Base-by-base conservation (phyloP, 306 rosid species). In the Inga leiocalycina region DNA sequence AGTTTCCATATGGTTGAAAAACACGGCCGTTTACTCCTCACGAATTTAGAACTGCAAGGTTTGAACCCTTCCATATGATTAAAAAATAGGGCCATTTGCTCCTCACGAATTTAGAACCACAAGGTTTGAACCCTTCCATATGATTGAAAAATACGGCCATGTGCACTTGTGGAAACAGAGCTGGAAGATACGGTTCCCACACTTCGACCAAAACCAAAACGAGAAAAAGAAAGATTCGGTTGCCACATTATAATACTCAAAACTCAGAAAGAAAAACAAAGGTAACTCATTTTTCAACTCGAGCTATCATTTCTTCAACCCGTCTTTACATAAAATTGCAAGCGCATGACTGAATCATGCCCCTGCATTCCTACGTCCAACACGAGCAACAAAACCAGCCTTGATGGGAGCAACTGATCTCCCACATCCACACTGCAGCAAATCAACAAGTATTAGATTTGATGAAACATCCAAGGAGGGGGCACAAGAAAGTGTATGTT, bases 301-400 rank as follows among this genome's bases (percentile, higher is more conserved):
- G 27, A 62, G 37, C 12, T 43, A 6, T n/a, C 77, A 69, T 45
- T 65, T 76, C 45, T 34, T 24, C n/a, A 59, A 24, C 75, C 68
- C 62, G 59, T 82, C 79, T 9, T 65, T 37, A n/a, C 20, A 56
- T n/a, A 10, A 85, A 44, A 78, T 34, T 27, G 34, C 49, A 39
- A 70, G 19, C 52, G 24, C 73, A 70, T 34, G 27, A 41, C 20
- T 44, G 74, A 62, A 76, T 93, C 85, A 93, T 72, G 99, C 70
- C 43, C 98, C 97, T 0, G 97, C 81, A 0, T 82, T 96, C 86
- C 98, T 90, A 65, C 99, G 90, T 61, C 98, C 98, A 90, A 96
- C 98, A 67, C 97, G 99, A 87, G 99, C 99, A 83, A 90, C 92
- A 79, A 93, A 96, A 79, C 99, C 99, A 84, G 98, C 97, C 84